Percentiles rank a stretch among this genome's conserved stretches.
phyloP scores from a whole-genome alignment of 495 filamentous ascomycete genomes.

The Monascus purpureus region DNA sequence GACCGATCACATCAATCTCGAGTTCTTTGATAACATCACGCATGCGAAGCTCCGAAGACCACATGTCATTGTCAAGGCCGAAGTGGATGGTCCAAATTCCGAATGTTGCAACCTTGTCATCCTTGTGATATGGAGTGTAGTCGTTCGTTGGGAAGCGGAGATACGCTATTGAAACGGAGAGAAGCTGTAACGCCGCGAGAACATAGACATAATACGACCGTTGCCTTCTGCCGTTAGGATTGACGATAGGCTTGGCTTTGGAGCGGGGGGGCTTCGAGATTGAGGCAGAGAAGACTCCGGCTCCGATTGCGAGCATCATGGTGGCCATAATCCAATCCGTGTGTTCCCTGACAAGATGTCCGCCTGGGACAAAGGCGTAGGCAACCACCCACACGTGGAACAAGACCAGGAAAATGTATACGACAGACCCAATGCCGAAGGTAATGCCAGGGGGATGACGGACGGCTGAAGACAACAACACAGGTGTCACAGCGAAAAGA shows the following conservation, averaged over 20 bases:
- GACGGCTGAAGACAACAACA: constrained; percentile 62
- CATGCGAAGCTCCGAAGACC: constrained; percentile 89
- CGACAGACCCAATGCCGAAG: constrained; percentile 75
- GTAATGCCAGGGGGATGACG: constrained; percentile 59
- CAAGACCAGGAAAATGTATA: constrained; percentile 83
- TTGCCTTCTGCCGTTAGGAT: constrained; percentile 37
- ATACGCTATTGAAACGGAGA: constrained; percentile 70
- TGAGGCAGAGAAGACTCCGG: constrained; percentile 66
- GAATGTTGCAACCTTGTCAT: constrained; percentile 74
- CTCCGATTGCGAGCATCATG: constrained; percentile 73
- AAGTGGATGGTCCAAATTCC: constrained; percentile 99
- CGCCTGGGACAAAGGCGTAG: constrained; percentile 98
- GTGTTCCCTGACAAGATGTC: constrained; percentile 80
- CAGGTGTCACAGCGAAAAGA: constrained; percentile 63
- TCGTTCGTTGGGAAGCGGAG: constrained; percentile 90
- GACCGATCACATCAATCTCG: constrained; percentile 87
- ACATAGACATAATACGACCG: constrained; percentile 64
- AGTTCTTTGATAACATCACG: constrained; percentile 83
- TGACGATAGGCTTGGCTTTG: constrained; percentile 32
- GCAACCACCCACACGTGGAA: constrained; percentile 98
- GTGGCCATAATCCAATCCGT: constrained; percentile 89
- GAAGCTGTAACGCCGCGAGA: constrained; percentile 56
- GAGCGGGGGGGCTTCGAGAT: constrained; percentile 34
- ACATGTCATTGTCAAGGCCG: constrained; percentile 97
- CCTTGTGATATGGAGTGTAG: constrained; percentile 77